These are phyloP conservation scores for Phytopythium helicoides DNA, from an alignment of 352 stramenopile species.

Conservation along the genomic window DNA sequence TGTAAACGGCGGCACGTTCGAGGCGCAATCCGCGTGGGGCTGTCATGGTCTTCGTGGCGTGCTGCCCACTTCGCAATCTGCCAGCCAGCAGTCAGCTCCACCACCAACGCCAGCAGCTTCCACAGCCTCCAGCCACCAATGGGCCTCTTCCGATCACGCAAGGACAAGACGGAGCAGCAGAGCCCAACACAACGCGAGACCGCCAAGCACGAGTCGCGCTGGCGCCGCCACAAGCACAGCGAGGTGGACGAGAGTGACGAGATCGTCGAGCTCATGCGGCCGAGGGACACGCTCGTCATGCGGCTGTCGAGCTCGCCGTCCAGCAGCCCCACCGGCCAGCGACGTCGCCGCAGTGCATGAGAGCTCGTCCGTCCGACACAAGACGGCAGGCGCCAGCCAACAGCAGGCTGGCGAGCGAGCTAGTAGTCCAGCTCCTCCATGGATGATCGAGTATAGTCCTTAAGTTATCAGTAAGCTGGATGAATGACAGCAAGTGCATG, in stretches of 20 bases:
- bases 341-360: constrained; percentile 13
- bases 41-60: not conserved
- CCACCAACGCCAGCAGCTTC: not conserved
- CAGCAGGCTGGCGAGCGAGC: not conserved
- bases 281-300: constrained; percentile 36
- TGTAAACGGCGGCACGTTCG: too few species aligned
- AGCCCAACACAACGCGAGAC: not conserved
- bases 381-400: not conserved
- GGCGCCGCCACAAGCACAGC: constrained; percentile 10
- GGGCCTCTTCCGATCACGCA: constrained; percentile 32
- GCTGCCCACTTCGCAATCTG: constrained; percentile 17
- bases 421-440: too few species aligned
- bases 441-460: too few species aligned
- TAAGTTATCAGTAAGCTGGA: too few species aligned
- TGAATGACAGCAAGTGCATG: too few species aligned
- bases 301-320: constrained; percentile 4
- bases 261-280: constrained; percentile 32
- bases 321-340: not conserved
- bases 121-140: constrained; percentile 10
- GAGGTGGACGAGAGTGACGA: constrained; percentile 14
- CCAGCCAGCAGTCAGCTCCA: constrained; percentile 9
- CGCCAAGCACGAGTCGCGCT: constrained; percentile 15
- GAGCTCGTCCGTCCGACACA: not conserved
- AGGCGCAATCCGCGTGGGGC: too few species aligned
- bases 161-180: constrained; percentile 4